A percentile compares a stretch with the other conserved stretches of the same genome.
Evolutionary conservation across 306 rosid species (phyloP).

Genomic region (Parietaria judaica): DNA sequence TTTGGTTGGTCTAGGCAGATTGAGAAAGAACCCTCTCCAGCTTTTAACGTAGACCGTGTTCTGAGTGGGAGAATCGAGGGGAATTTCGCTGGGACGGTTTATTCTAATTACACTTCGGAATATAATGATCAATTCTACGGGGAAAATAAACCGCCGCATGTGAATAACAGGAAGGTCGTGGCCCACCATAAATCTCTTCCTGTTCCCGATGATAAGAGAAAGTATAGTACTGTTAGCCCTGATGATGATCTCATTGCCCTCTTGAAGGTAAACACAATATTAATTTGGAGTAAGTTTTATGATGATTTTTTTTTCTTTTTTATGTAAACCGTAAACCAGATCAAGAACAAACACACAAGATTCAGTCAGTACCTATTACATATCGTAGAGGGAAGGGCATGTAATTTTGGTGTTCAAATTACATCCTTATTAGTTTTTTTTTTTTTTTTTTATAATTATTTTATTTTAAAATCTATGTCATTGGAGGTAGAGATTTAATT

Average conservation of each 20-base stretch:
- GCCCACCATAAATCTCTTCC: conserved; percentile 26
- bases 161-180: conserved; percentile 33
- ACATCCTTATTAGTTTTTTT: too few species aligned
- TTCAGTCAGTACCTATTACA: too few species aligned
- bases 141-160: conserved; percentile 35
- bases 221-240: conserved; percentile 29
- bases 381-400: too few species aligned
- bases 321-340: too few species aligned
- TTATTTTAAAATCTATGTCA: too few species aligned
- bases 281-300: neutral
- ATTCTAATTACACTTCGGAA: conserved; percentile 36
- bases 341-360: too few species aligned
- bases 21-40: conserved; percentile 63
- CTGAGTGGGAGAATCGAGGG: conserved; percentile 58
- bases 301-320: too few species aligned
- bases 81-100: conserved; percentile 34
- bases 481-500: too few species aligned
- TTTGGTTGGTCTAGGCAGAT: conserved; percentile 71
- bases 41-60: conserved; percentile 39
- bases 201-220: conserved; percentile 35
- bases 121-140: conserved; percentile 38
- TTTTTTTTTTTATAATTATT: too few species aligned
- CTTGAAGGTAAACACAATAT: conserved; percentile 49
- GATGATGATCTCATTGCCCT: conserved; percentile 65
- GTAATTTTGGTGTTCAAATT: too few species aligned